phyloP scores from a whole-genome alignment of 495 filamentous ascomycete genomes.

The Cetradonia linearis region DNA sequence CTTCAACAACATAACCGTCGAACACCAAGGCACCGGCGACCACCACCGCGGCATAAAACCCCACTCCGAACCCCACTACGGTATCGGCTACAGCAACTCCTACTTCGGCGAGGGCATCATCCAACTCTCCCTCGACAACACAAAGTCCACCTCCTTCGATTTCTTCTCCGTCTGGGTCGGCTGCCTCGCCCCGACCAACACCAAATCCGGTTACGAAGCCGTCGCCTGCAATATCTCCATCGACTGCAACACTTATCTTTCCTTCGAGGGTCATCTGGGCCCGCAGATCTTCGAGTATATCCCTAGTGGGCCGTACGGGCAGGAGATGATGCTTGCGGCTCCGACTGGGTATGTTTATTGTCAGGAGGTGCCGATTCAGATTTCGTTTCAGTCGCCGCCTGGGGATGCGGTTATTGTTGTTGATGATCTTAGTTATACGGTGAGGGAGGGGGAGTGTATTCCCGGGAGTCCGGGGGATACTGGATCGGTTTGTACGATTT shows the following conservation, averaged over 20 bases:
- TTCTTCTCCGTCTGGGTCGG: background rate
- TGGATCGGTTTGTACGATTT: background rate
- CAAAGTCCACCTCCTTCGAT: background rate
- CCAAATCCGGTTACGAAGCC: background rate
- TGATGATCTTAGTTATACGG: slow-evolving; percentile 1
- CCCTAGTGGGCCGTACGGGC: background rate
- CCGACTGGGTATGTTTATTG: background rate
- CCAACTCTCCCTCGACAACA: background rate
- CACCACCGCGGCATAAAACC: background rate
- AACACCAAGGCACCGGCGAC: background rate
- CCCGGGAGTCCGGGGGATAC: background rate
- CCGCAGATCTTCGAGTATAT: background rate
- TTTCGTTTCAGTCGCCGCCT: background rate
- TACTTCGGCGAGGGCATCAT: background rate
- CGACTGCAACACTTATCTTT: background rate
- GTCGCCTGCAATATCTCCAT: background rate
- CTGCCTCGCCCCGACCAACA: background rate
- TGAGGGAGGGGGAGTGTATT: background rate
- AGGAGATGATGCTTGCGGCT: background rate
- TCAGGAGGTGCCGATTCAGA: background rate
- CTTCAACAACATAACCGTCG: background rate
- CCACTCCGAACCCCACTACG: background rate
- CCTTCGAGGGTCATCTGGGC: background rate
- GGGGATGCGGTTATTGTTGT: background rate
- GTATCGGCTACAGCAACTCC: background rate